Conservation (phyloP, 116 monocot genomes). For the Phalaenopsis hybrid region DNA sequence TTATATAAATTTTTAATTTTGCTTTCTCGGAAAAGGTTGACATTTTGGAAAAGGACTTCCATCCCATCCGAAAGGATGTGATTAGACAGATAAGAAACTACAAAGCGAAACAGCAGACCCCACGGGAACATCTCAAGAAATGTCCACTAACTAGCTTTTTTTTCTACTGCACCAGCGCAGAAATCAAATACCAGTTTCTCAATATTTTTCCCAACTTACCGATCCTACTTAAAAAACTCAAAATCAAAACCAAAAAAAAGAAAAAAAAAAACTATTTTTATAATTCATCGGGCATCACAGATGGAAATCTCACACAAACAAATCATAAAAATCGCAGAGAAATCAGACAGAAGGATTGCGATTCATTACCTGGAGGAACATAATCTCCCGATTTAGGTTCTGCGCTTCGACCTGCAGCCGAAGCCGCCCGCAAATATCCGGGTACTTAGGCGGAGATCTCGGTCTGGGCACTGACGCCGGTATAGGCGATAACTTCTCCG, state of each 20-base stretch:
- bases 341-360: too few species aligned
- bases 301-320: neutral
- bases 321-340: neutral
- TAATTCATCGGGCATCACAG: neutral
- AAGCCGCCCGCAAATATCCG: constrained; percentile 4
- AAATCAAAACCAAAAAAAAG: neutral
- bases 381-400: constrained; percentile 8
- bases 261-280: neutral
- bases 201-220: neutral
- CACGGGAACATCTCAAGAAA: neutral
- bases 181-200: neutral
- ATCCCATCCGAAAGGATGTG: neutral
- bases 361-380: constrained; percentile 6
- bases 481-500: neutral
- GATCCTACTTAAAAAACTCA: neutral
- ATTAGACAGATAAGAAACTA: neutral
- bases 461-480: neutral
- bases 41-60: neutral
- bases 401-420: constrained; percentile 4
- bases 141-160: too few species aligned
- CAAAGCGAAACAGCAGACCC: neutral
- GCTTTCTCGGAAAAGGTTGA: neutral
- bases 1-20: too few species aligned
- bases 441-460: constrained; percentile 6
- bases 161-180: neutral